Evolutionary conservation across 2,329 filamentous ascomycete species (phyloP), one percentile per base, ranked within the genome.

Genomic region (Fusarium falciforme): DNA sequence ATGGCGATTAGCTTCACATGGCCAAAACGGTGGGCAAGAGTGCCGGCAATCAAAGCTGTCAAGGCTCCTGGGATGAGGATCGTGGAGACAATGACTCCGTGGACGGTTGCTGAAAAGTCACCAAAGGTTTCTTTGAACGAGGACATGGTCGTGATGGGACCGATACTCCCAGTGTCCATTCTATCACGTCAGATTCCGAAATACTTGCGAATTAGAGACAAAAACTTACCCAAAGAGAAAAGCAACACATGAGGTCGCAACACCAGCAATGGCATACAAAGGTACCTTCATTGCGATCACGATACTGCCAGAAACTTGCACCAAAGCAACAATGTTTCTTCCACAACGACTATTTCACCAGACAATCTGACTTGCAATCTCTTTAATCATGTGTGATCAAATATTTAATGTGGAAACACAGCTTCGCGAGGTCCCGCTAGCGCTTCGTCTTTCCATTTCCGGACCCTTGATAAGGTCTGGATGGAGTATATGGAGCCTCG

Each of bases 61-160:
- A 92, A 79, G 0, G 88, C 90, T 7, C 89, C 90, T 0, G 90
- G 87, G 27, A 91, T 85, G 25, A 92, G 83, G 55, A 91, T 88
- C 0, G 87, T 87, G 0, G 90, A 91, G 17, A 92, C 89, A 8
- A 90, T 85, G 4, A 91, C 81, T 1, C 90, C 90, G 72, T 89
- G 89, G 1, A 91, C 77, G 0, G 87, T 87, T 0, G 89, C 83
- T 2, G 87, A 88, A 52, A 89, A 84, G 16, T 83, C 79, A 5
- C 89, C 89, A 74, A 91, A 88, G 5, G 84, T 83, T 3, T 80
- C 65, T 11, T 81, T 82, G 77, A 90, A 92, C 17, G 82, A 80
- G 0, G 83, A 75, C 90, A 92, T 92, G 4, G 86, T 84, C 0
- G 89, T 91, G 0, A 91, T 85, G 5, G 89, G 87, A 2, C 90